Evolutionary conservation across 169 alveolate species (phyloP).

Genomic region (Cryptosporidium bovis): DNA sequence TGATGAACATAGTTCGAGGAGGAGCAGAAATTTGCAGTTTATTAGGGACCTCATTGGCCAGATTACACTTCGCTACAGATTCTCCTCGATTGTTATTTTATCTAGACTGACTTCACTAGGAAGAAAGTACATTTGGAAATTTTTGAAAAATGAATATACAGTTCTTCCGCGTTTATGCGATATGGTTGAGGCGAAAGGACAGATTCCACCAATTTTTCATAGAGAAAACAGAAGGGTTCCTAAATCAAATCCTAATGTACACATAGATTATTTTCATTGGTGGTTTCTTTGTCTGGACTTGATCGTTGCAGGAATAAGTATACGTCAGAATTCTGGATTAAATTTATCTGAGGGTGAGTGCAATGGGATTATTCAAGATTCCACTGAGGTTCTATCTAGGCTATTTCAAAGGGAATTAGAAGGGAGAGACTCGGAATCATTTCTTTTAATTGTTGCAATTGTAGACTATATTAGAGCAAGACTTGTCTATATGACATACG

Average conservation of each 20-base stretch:
- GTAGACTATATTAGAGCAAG: slow-evolving; percentile 64
- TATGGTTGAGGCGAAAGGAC: slow-evolving; percentile 12
- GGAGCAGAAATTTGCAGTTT: slow-evolving; percentile 26
- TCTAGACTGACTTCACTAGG: slow-evolving; percentile 15
- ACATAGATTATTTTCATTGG: slow-evolving; percentile 66
- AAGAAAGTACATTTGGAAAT: slow-evolving; percentile 22
- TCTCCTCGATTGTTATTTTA: slow-evolving; percentile 18
- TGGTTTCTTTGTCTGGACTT: slow-evolving; percentile 70
- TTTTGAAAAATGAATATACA: slow-evolving; percentile 25
- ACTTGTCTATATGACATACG: slow-evolving; percentile 62
- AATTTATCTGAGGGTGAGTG: slow-evolving; percentile 10
- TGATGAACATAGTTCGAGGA: not conserved
- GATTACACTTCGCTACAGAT: slow-evolving; percentile 39
- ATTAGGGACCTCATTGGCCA: slow-evolving; percentile 36
- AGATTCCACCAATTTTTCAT: not conserved
- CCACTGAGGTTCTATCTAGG: slow-evolving; percentile 12
- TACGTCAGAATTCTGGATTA: slow-evolving; percentile 7
- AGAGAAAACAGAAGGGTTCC: not conserved
- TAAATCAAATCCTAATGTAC: not conserved
- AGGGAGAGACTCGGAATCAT: not conserved
- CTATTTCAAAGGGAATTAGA: slow-evolving; percentile 33
- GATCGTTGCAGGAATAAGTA: slow-evolving; percentile 49
- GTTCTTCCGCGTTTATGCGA: slow-evolving; percentile 21
- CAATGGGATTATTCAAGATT: not conserved
- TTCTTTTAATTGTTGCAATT: slow-evolving; percentile 30